These are phyloP conservation scores for Thraustochytrium striatum DNA, from an alignment of 352 stramenopile genomes.

Conservation along the genomic window DNA sequence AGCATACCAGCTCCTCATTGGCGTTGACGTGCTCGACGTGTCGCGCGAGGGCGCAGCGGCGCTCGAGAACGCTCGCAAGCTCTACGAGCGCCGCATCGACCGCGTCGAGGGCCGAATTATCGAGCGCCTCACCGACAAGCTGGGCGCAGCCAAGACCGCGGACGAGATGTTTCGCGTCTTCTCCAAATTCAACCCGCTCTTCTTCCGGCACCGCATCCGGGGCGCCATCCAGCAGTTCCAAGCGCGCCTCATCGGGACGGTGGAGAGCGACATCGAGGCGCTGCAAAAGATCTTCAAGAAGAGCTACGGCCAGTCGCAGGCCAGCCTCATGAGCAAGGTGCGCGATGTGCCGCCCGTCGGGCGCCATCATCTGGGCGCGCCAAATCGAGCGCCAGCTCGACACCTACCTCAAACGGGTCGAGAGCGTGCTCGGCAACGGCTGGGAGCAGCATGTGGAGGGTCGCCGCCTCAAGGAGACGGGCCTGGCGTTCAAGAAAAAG, in stretches of 20 bases:
- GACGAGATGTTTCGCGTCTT: slow-evolving; percentile 95
- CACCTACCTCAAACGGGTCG: slow-evolving; percentile 88
- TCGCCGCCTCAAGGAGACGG: slow-evolving; percentile 83
- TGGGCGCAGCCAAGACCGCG: slow-evolving; percentile 80
- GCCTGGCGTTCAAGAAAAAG: slow-evolving; percentile 45
- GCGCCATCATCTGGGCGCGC: slow-evolving; percentile 98
- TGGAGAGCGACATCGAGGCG: slow-evolving; percentile 90
- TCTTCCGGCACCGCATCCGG: slow-evolving; percentile 88
- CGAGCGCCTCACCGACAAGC: slow-evolving; percentile 72
- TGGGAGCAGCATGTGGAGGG: slow-evolving; percentile 97
- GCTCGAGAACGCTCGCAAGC: slow-evolving; percentile 77
- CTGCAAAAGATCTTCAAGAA: slow-evolving; percentile 89
- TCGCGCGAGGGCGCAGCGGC: slow-evolving; percentile 69
- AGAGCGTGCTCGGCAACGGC: slow-evolving; percentile 89
- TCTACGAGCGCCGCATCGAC: slow-evolving; percentile 83
- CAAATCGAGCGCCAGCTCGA: slow-evolving; percentile 99
- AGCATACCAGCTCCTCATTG: slow-evolving; percentile 74
- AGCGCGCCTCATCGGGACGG: slow-evolving; percentile 95
- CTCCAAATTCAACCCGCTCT: slow-evolving; percentile 94
- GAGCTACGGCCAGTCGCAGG: slow-evolving; percentile 93
- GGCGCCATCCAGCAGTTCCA: slow-evolving; percentile 96
- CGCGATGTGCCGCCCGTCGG: slow-evolving; percentile 95
- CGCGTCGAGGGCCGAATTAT: slow-evolving; percentile 84
- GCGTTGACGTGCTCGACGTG: slow-evolving; percentile 74
- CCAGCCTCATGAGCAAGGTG: slow-evolving; percentile 84